Evolutionary conservation across 805 yeast species (phyloP), one percentile per base, ranked within the genome.

Genomic region (Candida dendrica): DNA sequence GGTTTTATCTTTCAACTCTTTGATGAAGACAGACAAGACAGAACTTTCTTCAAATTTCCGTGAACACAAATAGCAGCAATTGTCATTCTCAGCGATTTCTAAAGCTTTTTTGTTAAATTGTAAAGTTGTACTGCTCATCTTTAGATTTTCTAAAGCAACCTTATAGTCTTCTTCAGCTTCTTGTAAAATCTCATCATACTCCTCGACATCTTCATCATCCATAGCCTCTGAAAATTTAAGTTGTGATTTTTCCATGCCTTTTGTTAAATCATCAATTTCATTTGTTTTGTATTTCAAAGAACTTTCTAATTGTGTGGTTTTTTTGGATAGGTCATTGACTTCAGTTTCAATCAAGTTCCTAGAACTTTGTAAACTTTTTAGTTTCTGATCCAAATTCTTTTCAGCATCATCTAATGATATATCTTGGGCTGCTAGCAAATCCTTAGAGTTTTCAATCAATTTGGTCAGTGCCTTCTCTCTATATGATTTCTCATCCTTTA

Each of bases 81-180:
- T 71, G 8, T 73, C 69, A 4, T 57, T 53, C 22, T 75, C 63
- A 0, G 95, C 93, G 34, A 74, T 59, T 26, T 76, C 73, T 10
- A 84, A 61, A 0, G 96, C 96, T 36, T 75, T 76, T 18, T 69
- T 61, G 53, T 85, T 88, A 61, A 82, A 89, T 34, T 76, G 76
- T 20, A 77, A 65, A 1, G 90, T 81, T 2, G 88, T 84, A 36
- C 77, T 79, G 26, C 74, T 74, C 48, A 85, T 78, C 54, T 86
- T 86, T 27, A 77, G 56, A 42, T 83, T 80, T 47, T 82, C 84
- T 14, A 77, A 63, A 0, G 87, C 78, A 16, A 71, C 71, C 34
- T 75, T 71, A 48, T 77, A 75, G 35, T 81, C 82, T 15, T 71
- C 72, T 52, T 86, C 91, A 5, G 81, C 66, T 14, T 77, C 83